phyloP scores from a whole-genome alignment of 225 moss, liverwort and hornwort species.

The Sphagnum contortum region DNA sequence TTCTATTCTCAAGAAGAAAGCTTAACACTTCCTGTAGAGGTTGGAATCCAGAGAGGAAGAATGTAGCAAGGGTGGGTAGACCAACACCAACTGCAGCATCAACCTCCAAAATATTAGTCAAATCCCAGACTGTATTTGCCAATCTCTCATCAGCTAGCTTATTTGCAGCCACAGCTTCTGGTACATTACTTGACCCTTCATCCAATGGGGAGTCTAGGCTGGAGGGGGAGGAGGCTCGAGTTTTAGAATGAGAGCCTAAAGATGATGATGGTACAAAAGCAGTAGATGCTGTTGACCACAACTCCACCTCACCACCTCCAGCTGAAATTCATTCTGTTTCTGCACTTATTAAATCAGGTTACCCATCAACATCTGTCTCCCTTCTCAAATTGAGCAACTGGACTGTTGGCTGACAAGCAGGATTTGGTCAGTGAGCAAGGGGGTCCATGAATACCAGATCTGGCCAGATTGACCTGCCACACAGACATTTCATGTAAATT shows the following conservation, averaged over 20 bases:
- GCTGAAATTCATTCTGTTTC: constrained; percentile 8
- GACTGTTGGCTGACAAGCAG: too few species aligned
- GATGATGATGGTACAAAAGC: constrained; percentile 4
- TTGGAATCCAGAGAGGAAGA: constrained; percentile 5
- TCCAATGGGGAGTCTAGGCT: not conserved
- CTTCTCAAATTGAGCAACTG: constrained; percentile 4
- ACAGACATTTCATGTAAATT: constrained; percentile 8
- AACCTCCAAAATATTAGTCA: constrained; percentile 6
- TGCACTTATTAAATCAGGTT: constrained; percentile 7
- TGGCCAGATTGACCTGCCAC: not conserved
- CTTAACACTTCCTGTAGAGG: constrained; percentile 1
- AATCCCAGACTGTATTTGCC: constrained; percentile 5
- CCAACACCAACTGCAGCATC: constrained; percentile 1
- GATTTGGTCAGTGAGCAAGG: too few species aligned
- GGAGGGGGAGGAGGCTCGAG: constrained; percentile 3
- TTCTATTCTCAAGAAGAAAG: constrained; percentile 4
- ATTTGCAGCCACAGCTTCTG: not conserved
- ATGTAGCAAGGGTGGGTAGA: constrained; percentile 6
- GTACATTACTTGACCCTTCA: not conserved
- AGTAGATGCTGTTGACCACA: constrained; percentile 7
- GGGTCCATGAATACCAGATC: not conserved
- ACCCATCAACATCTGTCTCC: constrained; percentile 6
- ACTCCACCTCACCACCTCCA: constrained; percentile 1
- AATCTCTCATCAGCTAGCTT: constrained; percentile 1
- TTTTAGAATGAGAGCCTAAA: constrained; percentile 3